These are phyloP conservation scores for Penicillium sp. DNA, from an alignment of 2,329 filamentous ascomycete genomes.

Conservation along the genomic window DNA sequence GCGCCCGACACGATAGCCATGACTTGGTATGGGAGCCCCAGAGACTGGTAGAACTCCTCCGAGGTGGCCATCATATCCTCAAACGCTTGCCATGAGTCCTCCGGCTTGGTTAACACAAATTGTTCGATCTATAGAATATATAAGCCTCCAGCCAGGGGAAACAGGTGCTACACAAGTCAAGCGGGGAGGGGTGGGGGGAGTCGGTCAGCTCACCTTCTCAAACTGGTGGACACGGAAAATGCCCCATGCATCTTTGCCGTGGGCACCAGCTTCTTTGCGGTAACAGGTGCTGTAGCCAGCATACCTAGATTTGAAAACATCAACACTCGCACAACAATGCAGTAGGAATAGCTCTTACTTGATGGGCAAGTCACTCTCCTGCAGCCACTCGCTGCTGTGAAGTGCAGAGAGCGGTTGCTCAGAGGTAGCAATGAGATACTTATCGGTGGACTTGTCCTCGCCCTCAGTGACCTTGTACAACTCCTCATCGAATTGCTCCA, in stretches of 20 bases:
- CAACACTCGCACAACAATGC: neutral
- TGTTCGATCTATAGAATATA: conserved; percentile 63
- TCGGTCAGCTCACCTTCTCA: conserved; percentile 74
- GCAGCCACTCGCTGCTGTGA: conserved; percentile 92
- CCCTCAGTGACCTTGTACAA: conserved; percentile 90
- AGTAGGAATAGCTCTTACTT: conserved; percentile 55
- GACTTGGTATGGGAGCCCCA: conserved; percentile 86
- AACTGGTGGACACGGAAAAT: conserved; percentile 98
- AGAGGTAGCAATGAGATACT: conserved; percentile 78
- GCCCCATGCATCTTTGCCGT: conserved; percentile 93
- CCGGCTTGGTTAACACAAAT: conserved; percentile 78
- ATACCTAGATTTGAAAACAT: conserved; percentile 48
- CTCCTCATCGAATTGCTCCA: conserved; percentile 97
- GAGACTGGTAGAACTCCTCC: conserved; percentile 91
- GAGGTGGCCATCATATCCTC: conserved; percentile 89
- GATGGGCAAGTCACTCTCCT: conserved; percentile 80
- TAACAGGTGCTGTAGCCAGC: conserved; percentile 95
- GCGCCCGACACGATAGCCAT: conserved; percentile 96
- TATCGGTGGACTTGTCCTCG: conserved; percentile 83
- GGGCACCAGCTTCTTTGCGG: conserved; percentile 89
- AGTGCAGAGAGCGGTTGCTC: conserved; percentile 94
- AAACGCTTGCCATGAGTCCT: conserved; percentile 90
- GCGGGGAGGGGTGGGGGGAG: no score
- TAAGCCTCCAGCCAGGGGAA: neutral
- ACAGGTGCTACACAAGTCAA: no score